Conservation (phyloP, 129 eudicot genomes). For the Tagetes patula region DNA sequence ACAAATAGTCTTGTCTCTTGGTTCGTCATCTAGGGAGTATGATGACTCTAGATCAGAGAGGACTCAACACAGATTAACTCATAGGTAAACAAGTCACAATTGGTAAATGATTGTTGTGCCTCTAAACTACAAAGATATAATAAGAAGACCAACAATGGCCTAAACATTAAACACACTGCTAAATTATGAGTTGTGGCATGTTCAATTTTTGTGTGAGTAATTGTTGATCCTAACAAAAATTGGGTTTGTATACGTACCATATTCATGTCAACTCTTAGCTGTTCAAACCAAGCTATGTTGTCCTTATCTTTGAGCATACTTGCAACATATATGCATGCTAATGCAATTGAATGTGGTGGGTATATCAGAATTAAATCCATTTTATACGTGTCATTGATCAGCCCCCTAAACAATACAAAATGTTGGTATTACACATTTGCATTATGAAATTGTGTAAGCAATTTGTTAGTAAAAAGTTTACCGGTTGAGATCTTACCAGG, state of each 20-base stretch:
- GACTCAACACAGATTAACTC: too few species aligned
- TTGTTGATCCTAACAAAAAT: constrained; percentile 15
- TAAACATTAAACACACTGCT: background rate
- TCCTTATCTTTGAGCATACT: constrained; percentile 89
- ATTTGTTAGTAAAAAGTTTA: background rate
- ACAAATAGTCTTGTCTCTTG: too few species aligned
- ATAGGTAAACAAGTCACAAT: too few species aligned
- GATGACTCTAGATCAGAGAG: too few species aligned
- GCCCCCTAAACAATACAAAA: constrained; percentile 62
- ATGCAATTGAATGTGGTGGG: constrained; percentile 92
- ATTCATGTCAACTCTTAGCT: constrained; percentile 95
- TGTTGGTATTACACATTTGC: constrained; percentile 5
- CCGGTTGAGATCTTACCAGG: constrained; percentile 54
- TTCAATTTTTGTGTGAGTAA: background rate
- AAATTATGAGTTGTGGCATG: background rate
- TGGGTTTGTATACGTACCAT: constrained; percentile 49
- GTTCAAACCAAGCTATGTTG: constrained; percentile 96
- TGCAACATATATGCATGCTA: constrained; percentile 90
- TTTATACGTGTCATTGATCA: constrained; percentile 88
- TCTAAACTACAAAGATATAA: too few species aligned
- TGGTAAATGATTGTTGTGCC: background rate
- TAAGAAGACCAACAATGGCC: background rate
- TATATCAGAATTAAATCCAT: constrained; percentile 90
- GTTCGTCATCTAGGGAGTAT: too few species aligned
- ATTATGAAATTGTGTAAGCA: background rate